Conservation (phyloP, 768 basidiomycete genomes). For the Amanita muscaria region DNA sequence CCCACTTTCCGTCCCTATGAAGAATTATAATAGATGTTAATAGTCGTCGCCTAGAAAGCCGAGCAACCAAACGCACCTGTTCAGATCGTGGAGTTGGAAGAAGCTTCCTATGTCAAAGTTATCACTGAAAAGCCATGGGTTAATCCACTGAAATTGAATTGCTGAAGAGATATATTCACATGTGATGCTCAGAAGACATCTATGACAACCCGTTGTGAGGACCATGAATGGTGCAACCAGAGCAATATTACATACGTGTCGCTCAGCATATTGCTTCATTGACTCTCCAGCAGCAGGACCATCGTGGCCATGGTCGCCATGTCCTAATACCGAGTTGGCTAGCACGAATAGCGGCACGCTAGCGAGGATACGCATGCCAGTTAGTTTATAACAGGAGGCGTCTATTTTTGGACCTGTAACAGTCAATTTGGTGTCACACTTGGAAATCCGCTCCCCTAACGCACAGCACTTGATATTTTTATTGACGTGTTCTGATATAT, state of each 20-base stretch:
- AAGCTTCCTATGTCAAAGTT: slow-evolving; percentile 81
- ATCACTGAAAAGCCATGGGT: slow-evolving; percentile 46
- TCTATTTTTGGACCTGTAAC: too few relatives aligned
- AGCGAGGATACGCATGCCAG: slow-evolving; percentile 41
- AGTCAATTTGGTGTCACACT: too few relatives aligned
- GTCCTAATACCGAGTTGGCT: slow-evolving; percentile 27
- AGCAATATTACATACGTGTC: slow-evolving; percentile 63
- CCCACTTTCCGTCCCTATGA: slow-evolving; percentile 79
- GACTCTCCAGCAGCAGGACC: slow-evolving; percentile 48
- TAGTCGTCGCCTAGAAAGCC: background rate
- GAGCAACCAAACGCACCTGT: slow-evolving; percentile 41
- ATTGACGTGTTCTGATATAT: too few relatives aligned
- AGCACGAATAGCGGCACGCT: slow-evolving; percentile 33
- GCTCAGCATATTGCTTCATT: slow-evolving; percentile 75
- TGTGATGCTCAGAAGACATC: slow-evolving; percentile 90
- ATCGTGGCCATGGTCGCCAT: slow-evolving; percentile 54
- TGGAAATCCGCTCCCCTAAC: too few relatives aligned
- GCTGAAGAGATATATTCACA: slow-evolving; percentile 33
- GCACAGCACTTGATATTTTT: too few relatives aligned
- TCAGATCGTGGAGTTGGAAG: slow-evolving; percentile 92
- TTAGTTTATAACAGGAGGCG: too few relatives aligned
- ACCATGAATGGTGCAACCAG: background rate
- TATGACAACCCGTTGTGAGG: slow-evolving; percentile 21
- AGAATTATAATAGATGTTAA: slow-evolving; percentile 5
- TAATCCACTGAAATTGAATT: too few relatives aligned